Conservation (phyloP, 1,284 basidiomycete genomes). For the Microbotryum lychnidis-dioicae region DNA sequence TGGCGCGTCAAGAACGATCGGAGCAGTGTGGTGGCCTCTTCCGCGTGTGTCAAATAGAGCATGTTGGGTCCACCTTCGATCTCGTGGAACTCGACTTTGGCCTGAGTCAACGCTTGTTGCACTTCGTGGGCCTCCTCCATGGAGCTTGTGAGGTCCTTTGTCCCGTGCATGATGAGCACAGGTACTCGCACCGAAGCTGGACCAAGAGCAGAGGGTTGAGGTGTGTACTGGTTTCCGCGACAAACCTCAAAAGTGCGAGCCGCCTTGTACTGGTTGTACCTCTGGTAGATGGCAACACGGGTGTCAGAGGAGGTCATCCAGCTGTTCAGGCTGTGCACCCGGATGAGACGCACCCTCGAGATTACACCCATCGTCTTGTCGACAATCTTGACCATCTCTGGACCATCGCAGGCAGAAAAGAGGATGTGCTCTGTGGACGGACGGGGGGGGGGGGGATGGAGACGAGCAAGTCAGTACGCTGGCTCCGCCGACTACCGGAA, state of each 20-base stretch:
- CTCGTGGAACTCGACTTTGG: not conserved
- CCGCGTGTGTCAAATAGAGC: not conserved
- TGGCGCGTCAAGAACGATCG: conserved; percentile 5
- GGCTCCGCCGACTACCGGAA: too few relatives aligned
- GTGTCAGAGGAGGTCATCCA: not conserved
- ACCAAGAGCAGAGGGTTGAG: not conserved
- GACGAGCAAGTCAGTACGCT: too few relatives aligned
- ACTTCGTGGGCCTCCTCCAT: not conserved
- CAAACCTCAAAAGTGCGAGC: not conserved
- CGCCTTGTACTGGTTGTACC: conserved; percentile 2
- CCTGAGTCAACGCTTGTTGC: not conserved
- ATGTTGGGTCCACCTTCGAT: conserved; percentile 5
- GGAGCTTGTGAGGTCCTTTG: not conserved
- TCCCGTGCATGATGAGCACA: not conserved
- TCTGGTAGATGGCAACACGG: not conserved
- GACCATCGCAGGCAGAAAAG: too few relatives aligned
- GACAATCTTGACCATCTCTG: too few relatives aligned
- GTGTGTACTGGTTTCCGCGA: not conserved
- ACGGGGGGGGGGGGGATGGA: too few relatives aligned
- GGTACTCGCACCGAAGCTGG: not conserved
- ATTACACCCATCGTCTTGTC: too few relatives aligned
- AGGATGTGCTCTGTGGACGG: too few relatives aligned
- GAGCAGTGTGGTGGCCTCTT: not conserved
- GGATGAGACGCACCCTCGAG: too few relatives aligned
- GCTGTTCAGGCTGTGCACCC: not conserved